Evolutionary conservation across 2,329 filamentous ascomycete species (phyloP).

Genomic region (Mycosphaerelloides madeirae): DNA sequence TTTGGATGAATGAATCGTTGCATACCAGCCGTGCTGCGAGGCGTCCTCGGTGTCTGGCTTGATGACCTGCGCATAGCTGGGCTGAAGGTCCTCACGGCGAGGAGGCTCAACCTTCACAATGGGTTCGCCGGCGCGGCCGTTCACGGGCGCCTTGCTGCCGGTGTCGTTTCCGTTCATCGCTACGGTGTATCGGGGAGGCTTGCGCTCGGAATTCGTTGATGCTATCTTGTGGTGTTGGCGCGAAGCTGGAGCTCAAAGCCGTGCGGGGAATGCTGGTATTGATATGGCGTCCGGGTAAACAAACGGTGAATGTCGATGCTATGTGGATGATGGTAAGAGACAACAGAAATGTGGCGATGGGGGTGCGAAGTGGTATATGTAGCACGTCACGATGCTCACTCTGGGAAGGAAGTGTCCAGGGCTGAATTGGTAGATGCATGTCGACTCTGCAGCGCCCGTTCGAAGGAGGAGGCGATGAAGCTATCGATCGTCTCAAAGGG

Average conservation of each 20-base stretch:
- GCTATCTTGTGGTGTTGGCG: background rate
- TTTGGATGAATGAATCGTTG: too few relatives aligned
- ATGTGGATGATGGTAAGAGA: too few relatives aligned
- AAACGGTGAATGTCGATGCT: too few relatives aligned
- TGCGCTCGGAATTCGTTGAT: background rate
- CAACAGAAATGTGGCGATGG: background rate
- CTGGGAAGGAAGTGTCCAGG: background rate
- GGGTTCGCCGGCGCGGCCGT: constrained; percentile 16
- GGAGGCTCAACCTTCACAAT: constrained; percentile 68
- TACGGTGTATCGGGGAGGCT: background rate
- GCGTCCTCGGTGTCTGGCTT: constrained; percentile 59
- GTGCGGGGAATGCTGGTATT: too few relatives aligned
- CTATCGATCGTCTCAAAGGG: background rate
- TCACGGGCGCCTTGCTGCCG: constrained; percentile 37
- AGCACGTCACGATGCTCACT: constrained; percentile 3
- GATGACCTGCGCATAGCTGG: constrained; percentile 60
- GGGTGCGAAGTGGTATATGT: constrained; percentile 2
- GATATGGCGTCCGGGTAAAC: too few relatives aligned
- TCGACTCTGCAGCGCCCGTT: too few relatives aligned
- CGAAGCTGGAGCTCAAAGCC: background rate
- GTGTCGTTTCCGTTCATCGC: constrained; percentile 16
- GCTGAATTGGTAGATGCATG: background rate
- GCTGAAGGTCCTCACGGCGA: constrained; percentile 76
- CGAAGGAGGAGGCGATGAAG: constrained; percentile 5
- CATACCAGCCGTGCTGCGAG: constrained; percentile 78